Conservation (phyloP, 345 rosid species). For the Pugionium dolabratum region DNA sequence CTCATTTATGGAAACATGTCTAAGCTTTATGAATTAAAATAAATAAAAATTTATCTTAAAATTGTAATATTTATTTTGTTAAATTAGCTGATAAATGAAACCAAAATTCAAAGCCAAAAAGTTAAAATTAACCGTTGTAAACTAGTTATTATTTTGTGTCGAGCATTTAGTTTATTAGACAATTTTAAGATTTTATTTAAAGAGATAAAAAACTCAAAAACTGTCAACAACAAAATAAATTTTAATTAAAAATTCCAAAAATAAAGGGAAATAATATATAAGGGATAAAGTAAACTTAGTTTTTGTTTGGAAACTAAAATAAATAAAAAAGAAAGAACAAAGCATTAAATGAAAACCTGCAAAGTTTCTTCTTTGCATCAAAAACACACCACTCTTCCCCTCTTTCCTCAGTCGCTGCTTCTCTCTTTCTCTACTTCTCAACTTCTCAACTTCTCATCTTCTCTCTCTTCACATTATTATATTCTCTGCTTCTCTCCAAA, state of each 20-base stretch:
- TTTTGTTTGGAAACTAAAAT: not conserved
- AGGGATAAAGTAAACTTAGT: not conserved
- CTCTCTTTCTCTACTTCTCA: constrained; percentile 42
- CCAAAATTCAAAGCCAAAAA: not conserved
- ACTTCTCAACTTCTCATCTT: constrained; percentile 31
- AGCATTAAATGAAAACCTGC: constrained; percentile 45
- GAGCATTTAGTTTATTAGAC: not conserved
- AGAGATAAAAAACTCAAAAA: not conserved
- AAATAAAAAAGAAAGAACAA: constrained; percentile 14
- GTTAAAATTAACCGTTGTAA: not conserved
- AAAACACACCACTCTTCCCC: constrained; percentile 38
- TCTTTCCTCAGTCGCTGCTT: constrained; percentile 41
- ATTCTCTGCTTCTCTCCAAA: constrained; percentile 31
- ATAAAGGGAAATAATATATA: not conserved
- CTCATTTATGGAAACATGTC: not conserved
- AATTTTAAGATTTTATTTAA: not conserved
- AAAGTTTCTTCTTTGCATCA: constrained; percentile 41
- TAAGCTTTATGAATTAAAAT: not conserved
- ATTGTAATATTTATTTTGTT: no score
- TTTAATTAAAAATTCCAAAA: no score
- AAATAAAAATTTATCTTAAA: not conserved
- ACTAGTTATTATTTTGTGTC: not conserved
- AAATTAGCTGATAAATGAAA: not conserved
- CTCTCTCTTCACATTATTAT: constrained; percentile 40
- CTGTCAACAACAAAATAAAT: not conserved